Evolutionary conservation across 2,329 filamentous ascomycete genomes (phyloP).

Genomic region (Atkinsonella texensis): DNA sequence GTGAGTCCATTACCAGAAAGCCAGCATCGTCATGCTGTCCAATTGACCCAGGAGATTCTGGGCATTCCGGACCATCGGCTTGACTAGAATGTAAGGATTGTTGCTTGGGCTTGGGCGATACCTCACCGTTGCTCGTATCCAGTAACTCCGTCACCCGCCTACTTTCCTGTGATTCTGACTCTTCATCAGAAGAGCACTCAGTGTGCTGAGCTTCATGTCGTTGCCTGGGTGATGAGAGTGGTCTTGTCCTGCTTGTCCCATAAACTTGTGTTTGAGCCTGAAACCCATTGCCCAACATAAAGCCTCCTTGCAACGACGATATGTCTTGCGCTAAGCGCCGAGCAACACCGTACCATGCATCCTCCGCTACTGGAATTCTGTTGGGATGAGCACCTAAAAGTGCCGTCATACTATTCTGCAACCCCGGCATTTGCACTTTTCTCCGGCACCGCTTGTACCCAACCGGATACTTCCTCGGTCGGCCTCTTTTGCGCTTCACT

Average conservation of each 20-base stretch:
- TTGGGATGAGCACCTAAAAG: constrained; percentile 2
- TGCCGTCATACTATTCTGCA: constrained; percentile 7
- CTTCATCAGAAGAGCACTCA: not conserved
- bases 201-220: not conserved
- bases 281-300: constrained; percentile 3
- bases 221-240: not conserved
- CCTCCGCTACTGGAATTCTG: constrained; percentile 9
- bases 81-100: not conserved
- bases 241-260: not conserved
- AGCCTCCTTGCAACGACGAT: constrained; percentile 6
- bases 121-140: not conserved
- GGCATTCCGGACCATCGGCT: not conserved
- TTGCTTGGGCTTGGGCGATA: not conserved
- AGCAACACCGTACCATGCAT: constrained; percentile 9
- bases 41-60: not conserved
- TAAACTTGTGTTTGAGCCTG: constrained; percentile 3
- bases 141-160: constrained; percentile 4
- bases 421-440: not conserved
- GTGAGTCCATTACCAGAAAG: constrained; percentile 2
- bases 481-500: constrained; percentile 13
- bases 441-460: constrained; percentile 5
- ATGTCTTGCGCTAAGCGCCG: constrained; percentile 7
- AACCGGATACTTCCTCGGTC: constrained; percentile 10
- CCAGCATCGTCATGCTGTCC: constrained; percentile 2
- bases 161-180: not conserved